Conservation (phyloP, 1,139 yeast species). For the Yamadazyma atlantica region DNA sequence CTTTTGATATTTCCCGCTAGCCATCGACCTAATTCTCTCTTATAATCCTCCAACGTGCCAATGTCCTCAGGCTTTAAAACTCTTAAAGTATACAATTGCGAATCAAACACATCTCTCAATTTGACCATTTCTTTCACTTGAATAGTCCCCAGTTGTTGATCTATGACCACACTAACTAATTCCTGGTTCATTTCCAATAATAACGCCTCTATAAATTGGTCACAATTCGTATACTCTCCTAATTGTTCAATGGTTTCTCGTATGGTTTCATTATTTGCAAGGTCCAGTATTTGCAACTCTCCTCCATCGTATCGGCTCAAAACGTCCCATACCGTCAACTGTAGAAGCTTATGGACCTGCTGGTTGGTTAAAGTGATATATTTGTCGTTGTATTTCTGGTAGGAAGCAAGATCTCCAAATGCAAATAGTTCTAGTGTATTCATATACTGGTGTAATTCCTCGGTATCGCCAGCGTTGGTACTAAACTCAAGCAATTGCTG, state of each 20-base stretch:
- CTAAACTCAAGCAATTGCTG: conserved; percentile 3
- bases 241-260: conserved; percentile 6
- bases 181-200: conserved; percentile 20
- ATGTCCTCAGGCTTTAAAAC: conserved; percentile 20
- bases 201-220: conserved; percentile 5
- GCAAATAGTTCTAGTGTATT: conserved; percentile 34
- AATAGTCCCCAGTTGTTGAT: conserved; percentile 23
- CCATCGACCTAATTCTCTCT: conserved; percentile 8
- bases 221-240: background rate
- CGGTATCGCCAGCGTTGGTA: background rate
- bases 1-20: conserved; percentile 4
- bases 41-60: conserved; percentile 9
- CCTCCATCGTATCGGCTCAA: conserved; percentile 20
- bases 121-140: conserved; percentile 18
- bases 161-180: conserved; percentile 27
- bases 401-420: conserved; percentile 33
- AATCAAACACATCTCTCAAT: conserved; percentile 34
- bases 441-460: conserved; percentile 3
- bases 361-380: conserved; percentile 15
- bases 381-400: conserved; percentile 18
- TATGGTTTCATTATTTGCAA: conserved; percentile 7
- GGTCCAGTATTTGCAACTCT: conserved; percentile 8
- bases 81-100: conserved; percentile 18
- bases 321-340: conserved; percentile 23
- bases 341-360: conserved; percentile 25